Percentiles rank a stretch among this genome's conserved stretches.
Conservation (phyloP, 2,329 filamentous ascomycete species). For the Lithohypha guttulata region DNA sequence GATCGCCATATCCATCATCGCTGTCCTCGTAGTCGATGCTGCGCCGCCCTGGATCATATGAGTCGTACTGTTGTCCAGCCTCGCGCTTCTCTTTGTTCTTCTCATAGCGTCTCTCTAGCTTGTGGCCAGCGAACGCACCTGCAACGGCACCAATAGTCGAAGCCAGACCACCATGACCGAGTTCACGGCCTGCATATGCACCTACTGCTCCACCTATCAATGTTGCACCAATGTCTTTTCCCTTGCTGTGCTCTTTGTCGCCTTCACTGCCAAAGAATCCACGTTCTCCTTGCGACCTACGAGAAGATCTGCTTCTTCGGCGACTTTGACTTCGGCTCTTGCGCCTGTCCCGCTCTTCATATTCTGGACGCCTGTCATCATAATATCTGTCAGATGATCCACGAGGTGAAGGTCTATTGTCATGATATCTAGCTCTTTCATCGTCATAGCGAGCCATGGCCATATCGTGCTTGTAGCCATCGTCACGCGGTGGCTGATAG, state of each 20-base stretch:
- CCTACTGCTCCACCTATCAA: conserved; percentile 30
- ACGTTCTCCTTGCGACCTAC: conserved; percentile 11
- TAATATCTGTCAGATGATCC: conserved; percentile 9
- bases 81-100: conserved; percentile 14
- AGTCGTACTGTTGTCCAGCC: background rate
- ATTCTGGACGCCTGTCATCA: conserved; percentile 15
- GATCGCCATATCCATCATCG: conserved; percentile 10
- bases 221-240: conserved; percentile 29
- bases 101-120: conserved; percentile 19
- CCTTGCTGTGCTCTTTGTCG: conserved; percentile 17
- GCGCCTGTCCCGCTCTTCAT: conserved; percentile 10
- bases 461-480: conserved; percentile 17
- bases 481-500: conserved; percentile 18
- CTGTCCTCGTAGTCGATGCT: conserved; percentile 10
- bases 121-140: conserved; percentile 19
- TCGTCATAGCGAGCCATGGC: conserved; percentile 16
- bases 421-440: conserved; percentile 10
- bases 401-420: conserved; percentile 13
- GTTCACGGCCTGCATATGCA: conserved; percentile 20
- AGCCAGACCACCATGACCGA: conserved; percentile 16
- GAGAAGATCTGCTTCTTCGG: background rate
- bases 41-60: background rate
- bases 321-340: conserved; percentile 5
- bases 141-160: conserved; percentile 14
- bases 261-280: conserved; percentile 11